Base-by-base conservation (phyloP, 2,329 filamentous ascomycete genomes). In the Aspergillus sclerotialis region DNA sequence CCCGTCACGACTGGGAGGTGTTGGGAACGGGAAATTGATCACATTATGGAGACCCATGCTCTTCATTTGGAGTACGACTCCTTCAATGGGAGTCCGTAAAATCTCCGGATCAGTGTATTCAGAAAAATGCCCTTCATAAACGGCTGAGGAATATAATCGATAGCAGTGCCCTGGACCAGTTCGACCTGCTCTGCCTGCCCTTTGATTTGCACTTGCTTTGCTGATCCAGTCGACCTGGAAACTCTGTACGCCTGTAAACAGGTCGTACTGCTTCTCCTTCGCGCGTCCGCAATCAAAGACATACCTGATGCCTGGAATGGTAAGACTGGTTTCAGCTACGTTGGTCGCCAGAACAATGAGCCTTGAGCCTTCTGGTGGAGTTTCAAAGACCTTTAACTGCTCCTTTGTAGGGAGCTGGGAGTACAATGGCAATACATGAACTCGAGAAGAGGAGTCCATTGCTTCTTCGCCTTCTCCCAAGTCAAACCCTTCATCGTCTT, bases 81-180 rank as follows among this genome's bases (percentile, higher is more conserved):
- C 86, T 60, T 98, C 92, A 17, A 96, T 86, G 1, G 92, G 90
- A 63, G 92, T 94, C 15, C 89, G 77, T 30, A 93, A 64, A 25
- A 98, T 81, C 60, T 98, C 92, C 0, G 92, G 90, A 15, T 89
- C 80, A 0, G 85, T 80, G 50, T 93, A 94, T 44, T 90, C 77
- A 15, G 79, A 70, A 46, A 98, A 94, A 47, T 93, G 88, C 37
- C 86, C 75, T 62, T 71, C 92, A 50, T 85, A 98, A 0, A 98
- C 83, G 0, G 92, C 92, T 9, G 88, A 94, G 0, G 89, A 95
- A 63, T 94, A 98, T 4, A 98, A 65, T 37, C 88, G 73, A 65
- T 95, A 98, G 63, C 90, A 96, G 62, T 98, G 93, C 6, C 92
- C 92, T 1, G 92, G 89, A 0, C 88, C 90, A 4, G 90, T 98